Percentiles rank a stretch among this genome's conserved stretches.
Conservation (phyloP, 805 yeast species). For the Debaryomyces maramus region DNA sequence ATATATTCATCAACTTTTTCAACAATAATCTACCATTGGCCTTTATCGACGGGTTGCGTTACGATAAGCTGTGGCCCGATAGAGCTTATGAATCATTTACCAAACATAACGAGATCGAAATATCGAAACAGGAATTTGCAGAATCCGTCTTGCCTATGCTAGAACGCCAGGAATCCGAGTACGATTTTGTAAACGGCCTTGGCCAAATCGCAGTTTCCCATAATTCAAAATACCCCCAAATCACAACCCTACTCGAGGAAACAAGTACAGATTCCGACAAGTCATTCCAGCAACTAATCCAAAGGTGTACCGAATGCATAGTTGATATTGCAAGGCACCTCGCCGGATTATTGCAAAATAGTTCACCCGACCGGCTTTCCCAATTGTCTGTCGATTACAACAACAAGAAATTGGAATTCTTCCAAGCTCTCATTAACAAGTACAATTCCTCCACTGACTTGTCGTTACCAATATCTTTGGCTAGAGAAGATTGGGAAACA, state of each 20-base stretch:
- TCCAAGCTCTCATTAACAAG: conserved; percentile 9
- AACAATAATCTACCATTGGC: conserved; percentile 18
- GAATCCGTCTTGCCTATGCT: conserved; percentile 13
- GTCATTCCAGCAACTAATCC: neutral
- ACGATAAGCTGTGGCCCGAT: conserved; percentile 55
- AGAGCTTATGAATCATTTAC: conserved; percentile 14
- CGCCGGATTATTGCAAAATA: neutral
- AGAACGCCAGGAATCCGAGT: conserved; percentile 25
- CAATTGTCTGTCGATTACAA: conserved; percentile 1
- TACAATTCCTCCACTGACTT: conserved; percentile 3
- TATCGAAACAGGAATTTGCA: conserved; percentile 24
- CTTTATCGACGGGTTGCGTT: conserved; percentile 63
- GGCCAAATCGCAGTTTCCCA: conserved; percentile 21
- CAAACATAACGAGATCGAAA: conserved; percentile 21
- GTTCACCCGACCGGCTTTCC: neutral
- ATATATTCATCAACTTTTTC: conserved; percentile 15
- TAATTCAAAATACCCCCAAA: neutral
- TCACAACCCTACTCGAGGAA: neutral
- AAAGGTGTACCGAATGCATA: neutral
- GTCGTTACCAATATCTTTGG: conserved; percentile 13
- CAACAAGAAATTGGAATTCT: conserved; percentile 2
- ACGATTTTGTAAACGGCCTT: conserved; percentile 25
- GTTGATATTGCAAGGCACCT: neutral
- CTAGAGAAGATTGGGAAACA: conserved; percentile 16
- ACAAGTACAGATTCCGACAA: conserved; percentile 1